Base-by-base conservation (phyloP, 2,329 filamentous ascomycete species). In the Chrysoporthe cubensis region DNA sequence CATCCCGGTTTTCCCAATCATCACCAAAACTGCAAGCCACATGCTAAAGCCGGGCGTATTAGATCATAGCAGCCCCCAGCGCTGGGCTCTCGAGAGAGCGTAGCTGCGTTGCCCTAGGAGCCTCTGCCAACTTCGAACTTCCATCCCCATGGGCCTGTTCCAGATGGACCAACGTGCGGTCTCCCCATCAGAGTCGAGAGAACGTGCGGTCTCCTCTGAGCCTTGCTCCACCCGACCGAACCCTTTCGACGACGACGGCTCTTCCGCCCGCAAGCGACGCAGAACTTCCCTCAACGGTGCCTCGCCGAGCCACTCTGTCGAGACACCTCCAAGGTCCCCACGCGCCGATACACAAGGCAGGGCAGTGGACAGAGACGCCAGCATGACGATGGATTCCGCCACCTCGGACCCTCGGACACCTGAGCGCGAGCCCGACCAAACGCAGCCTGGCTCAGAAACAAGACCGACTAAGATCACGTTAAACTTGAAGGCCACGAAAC, bases 191-290 rank as follows among this genome's bases (percentile, higher is more conserved):
- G 83, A 86, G 78, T 80, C 80, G 77, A 82, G 80, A 82, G 85
- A 87, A 80, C 85, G 85, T 78, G 84, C 85, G 75, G 81, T 83
- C 78, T 89, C 87, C 74, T 85, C 85, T 78, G 88, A 90, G 81
- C 85, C 86, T 77, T 84, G 83, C 77, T 86, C 87, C 74, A 87
- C 85, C 72, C 85, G 88, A 71, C 86, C 86, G 64, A 89, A 90
- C 71, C 88, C 88, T 52, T 90, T 90, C 76, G 83, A 88, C 79
- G 87, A 89, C 75, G 84, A 87, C 71, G 74, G 78, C 59, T 81
- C 83, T 54, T 82, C 68, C 44, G 68, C 87, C 66, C 82, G 88
- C 71, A 90, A 90, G 77, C 86, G 88, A 64, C 87, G 86, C 71
- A 85, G 88, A 72, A 88, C 87, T 42, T 89, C 87, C 16, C 78